Conservation (phyloP, 2,329 filamentous ascomycete species). For the Pseudocercospora cruenta region DNA sequence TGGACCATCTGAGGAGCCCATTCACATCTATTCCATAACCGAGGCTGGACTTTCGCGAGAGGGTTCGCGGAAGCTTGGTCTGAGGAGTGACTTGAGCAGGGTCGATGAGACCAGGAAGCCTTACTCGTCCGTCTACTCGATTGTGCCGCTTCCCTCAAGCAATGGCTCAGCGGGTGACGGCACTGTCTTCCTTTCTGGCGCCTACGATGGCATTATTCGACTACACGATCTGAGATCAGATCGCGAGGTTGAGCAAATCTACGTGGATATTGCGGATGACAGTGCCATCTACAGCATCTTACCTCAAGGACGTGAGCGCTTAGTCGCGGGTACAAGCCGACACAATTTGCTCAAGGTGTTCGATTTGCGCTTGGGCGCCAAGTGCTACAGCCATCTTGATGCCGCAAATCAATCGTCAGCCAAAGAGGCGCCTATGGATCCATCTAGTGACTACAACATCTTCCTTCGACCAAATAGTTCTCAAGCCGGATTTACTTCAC, state of each 20-base stretch:
- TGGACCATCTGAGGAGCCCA: conserved; percentile 47
- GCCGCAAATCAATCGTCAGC: conserved; percentile 9
- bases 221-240: conserved; percentile 65
- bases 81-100: conserved; percentile 36
- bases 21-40: conserved; percentile 56
- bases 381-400: conserved; percentile 39
- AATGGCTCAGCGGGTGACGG: conserved; percentile 40
- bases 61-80: conserved; percentile 45
- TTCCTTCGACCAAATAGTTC: conserved; percentile 46
- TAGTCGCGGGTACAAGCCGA: conserved; percentile 60
- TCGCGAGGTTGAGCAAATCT: conserved; percentile 50
- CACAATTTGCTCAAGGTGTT: conserved; percentile 66
- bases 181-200: conserved; percentile 62
- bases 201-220: conserved; percentile 61
- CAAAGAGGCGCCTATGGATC: background rate
- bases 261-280: conserved; percentile 60
- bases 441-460: conserved; percentile 46
- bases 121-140: conserved; percentile 50
- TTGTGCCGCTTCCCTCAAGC: conserved; percentile 45
- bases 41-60: conserved; percentile 47
- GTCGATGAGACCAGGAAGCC: conserved; percentile 36
- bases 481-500: conserved; percentile 20
- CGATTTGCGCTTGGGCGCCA: conserved; percentile 57
- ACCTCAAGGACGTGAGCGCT: conserved; percentile 58
- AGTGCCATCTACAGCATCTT: conserved; percentile 63